These are phyloP conservation scores for Colletotrichum sp. DNA, from an alignment of 2,329 filamentous ascomycete genomes.

Conservation along the genomic window DNA sequence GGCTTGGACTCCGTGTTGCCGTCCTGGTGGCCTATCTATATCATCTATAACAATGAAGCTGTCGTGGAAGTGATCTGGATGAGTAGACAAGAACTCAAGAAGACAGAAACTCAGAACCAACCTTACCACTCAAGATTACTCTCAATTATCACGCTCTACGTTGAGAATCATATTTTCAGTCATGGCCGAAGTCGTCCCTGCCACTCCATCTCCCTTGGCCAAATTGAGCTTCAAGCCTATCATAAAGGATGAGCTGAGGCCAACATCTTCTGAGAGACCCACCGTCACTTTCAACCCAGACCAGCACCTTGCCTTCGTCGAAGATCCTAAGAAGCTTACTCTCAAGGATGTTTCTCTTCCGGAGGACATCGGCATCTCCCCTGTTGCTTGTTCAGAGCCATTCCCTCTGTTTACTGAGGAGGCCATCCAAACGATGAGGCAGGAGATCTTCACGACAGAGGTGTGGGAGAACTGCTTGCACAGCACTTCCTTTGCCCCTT, in stretches of 20 bases:
- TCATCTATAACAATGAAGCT: not conserved
- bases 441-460: slow-evolving; percentile 63
- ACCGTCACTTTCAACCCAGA: slow-evolving; percentile 52
- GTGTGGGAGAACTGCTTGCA: slow-evolving; percentile 63
- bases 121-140: not conserved
- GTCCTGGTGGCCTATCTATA: not conserved
- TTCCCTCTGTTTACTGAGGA: slow-evolving; percentile 68
- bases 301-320: slow-evolving; percentile 59
- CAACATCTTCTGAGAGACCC: not conserved
- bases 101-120: not conserved
- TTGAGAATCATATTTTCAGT: not conserved
- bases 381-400: slow-evolving; percentile 67
- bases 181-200: not conserved
- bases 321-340: slow-evolving; percentile 55
- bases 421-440: slow-evolving; percentile 65
- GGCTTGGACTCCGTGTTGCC: not conserved
- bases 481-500: slow-evolving; percentile 35
- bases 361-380: slow-evolving; percentile 62
- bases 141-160: not conserved
- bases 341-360: slow-evolving; percentile 67
- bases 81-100: too few species aligned
- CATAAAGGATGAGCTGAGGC: not conserved
- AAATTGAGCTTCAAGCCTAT: not conserved
- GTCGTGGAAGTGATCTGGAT: not conserved
- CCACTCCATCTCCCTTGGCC: not conserved